Conservation (phyloP, 805 yeast genomes). For the Hanseniaspora valbyensis region DNA sequence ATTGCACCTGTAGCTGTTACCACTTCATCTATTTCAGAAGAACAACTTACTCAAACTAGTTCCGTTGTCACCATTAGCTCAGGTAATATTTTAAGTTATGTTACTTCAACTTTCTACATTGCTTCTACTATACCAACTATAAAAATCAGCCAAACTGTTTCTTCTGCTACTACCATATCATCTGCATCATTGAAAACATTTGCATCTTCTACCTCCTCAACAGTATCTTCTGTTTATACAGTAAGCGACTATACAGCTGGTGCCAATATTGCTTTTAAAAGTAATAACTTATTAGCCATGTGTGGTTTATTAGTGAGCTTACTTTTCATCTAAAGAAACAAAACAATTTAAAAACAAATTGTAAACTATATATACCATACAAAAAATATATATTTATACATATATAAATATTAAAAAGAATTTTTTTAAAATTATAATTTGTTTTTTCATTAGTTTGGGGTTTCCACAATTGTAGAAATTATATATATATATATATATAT, state of each 20-base stretch:
- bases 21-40: too few relatives aligned
- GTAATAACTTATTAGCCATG: not conserved
- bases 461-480: too few relatives aligned
- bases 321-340: not conserved
- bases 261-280: not conserved
- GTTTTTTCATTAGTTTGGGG: too few relatives aligned
- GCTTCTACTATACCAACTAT: conserved; percentile 20
- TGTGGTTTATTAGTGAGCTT: not conserved
- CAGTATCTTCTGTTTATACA: not conserved
- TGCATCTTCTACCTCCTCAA: not conserved
- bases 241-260: conserved; percentile 3
- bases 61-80: not conserved
- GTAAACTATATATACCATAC: too few relatives aligned
- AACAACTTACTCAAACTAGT: too few relatives aligned
- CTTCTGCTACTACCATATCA: conserved; percentile 10
- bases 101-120: conserved; percentile 18
- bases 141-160: conserved; percentile 9
- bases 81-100: not conserved
- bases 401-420: too few relatives aligned
- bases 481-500: not conserved
- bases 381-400: too few relatives aligned
- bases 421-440: too few relatives aligned
- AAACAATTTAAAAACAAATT: not conserved
- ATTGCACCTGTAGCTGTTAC: too few relatives aligned
- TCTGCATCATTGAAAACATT: not conserved